Percentiles rank a stretch among this genome's conserved stretches.
phyloP scores from a whole-genome alignment of 345 rosid genomes.

The Boechera retrofracta region DNA sequence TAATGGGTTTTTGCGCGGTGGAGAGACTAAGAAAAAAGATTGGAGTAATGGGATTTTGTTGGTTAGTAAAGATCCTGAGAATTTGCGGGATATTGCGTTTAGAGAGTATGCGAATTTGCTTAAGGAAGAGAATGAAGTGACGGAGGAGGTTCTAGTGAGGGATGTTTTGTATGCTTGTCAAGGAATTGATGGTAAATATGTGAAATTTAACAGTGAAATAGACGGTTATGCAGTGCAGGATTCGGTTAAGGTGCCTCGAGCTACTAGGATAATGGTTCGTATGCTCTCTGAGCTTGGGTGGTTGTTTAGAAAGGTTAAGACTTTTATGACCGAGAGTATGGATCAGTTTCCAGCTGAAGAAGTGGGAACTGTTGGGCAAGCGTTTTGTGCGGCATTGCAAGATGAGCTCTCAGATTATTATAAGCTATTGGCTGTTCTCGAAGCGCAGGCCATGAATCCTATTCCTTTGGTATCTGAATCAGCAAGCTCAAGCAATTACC shows the following conservation, averaged over 20 bases:
- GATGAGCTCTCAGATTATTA: conserved; percentile 87
- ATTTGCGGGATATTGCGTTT: conserved; percentile 76
- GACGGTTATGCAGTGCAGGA: conserved; percentile 79
- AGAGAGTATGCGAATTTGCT: conserved; percentile 73
- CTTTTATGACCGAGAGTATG: conserved; percentile 77
- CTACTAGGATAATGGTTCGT: conserved; percentile 71
- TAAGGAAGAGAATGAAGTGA: conserved; percentile 87
- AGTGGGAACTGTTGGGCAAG: conserved; percentile 93
- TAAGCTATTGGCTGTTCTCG: conserved; percentile 87
- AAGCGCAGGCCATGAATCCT: conserved; percentile 90
- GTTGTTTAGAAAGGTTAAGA: conserved; percentile 90
- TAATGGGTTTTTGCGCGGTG: conserved; percentile 43
- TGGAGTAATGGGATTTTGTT: conserved; percentile 79
- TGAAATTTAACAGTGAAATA: conserved; percentile 61
- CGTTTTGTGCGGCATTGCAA: conserved; percentile 94
- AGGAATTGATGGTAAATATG: conserved; percentile 92
- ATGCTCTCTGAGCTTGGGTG: conserved; percentile 95
- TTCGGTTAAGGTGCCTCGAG: conserved; percentile 68
- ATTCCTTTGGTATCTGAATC: conserved; percentile 84
- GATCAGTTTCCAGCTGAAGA: conserved; percentile 79
- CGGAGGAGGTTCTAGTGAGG: conserved; percentile 84
- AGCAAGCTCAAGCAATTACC: conserved; percentile 68
- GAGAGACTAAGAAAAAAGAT: conserved; percentile 51
- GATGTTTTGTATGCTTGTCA: conserved; percentile 93
- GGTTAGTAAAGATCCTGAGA: conserved; percentile 76